Base-by-base conservation (phyloP, 768 basidiomycete genomes). In the Gloeostereum incarnatum region DNA sequence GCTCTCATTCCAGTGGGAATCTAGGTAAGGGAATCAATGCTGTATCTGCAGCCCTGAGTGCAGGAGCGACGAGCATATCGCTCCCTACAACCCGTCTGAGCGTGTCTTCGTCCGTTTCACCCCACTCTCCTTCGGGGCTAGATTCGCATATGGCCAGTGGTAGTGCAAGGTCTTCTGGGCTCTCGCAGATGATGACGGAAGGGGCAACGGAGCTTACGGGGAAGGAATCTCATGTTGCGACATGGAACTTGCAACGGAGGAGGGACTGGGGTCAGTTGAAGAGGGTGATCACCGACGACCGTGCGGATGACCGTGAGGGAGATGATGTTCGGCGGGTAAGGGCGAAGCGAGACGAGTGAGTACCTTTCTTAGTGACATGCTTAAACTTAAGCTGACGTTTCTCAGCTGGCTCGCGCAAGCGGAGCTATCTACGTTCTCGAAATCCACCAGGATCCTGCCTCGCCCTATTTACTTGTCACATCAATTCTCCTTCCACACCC, bases 391-490 rank as follows among this genome's bases (percentile, higher is more conserved):
- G n/a, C n/a, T 56, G 5, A 50, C 30, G 1, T 22, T 26, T 19
- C 31, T 34, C 41, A 87, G 81, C 45, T 80, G 72, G 59, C 69
- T 93, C 4, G 70, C 88, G 0, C 75, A 81, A 30, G 89, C 87
- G 0, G 92, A 96, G 53, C 70, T 94, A 3, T 82, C 83, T 35
- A 89, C 87, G 0, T 75, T 57, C 51, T 77, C 82, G 1, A 64
- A 59, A 3, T 74, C 78, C 1, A 62, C 68, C 0, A 63, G 57
- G 2, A 63, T 87, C 24, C 68, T 86, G 0, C 84, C 89, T 5
- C 71, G 78, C 0, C 68, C 85, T 1, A 68, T 96, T 21, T 94
- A 94, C 56, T 76, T 88, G 13, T 75, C 79, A 0, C 85, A 89
- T 46, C 88, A 93, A 43, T 88, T 94, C 53, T 66, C 78, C 8